phyloP scores from a whole-genome alignment of 2,329 filamentous ascomycete genomes.

The Penicillium sp. region DNA sequence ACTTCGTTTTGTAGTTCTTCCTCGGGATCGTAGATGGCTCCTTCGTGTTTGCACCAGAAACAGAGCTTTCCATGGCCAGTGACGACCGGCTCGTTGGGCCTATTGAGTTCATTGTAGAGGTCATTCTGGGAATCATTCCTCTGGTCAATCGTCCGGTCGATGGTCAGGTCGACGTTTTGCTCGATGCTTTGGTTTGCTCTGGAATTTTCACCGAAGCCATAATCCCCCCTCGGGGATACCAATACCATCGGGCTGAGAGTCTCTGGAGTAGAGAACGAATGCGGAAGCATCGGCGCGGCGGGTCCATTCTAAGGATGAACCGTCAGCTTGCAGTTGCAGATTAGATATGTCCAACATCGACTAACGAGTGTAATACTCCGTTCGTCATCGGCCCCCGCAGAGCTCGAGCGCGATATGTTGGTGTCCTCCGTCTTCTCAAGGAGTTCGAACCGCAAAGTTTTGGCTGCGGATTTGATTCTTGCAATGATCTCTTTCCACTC shows the following conservation, averaged over 20 bases:
- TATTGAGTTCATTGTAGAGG: not conserved
- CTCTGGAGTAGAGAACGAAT: not conserved
- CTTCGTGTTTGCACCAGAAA: not conserved
- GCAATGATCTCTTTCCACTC: constrained; percentile 14
- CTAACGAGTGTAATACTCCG: not conserved
- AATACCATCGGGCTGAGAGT: not conserved
- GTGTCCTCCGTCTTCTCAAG: not conserved
- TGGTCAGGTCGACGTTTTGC: not conserved
- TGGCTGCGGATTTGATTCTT: constrained; percentile 14
- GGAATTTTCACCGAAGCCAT: not conserved
- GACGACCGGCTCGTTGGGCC: not conserved
- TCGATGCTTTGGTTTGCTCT: not conserved
- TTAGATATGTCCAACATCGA: not conserved
- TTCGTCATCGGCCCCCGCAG: not conserved
- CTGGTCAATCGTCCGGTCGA: not conserved
- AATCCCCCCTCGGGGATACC: not conserved
- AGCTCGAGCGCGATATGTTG: not conserved
- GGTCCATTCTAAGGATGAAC: not conserved
- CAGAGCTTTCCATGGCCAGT: not conserved
- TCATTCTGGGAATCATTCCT: not conserved
- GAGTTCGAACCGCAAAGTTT: constrained; percentile 1
- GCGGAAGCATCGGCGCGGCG: not conserved
- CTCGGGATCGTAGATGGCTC: not conserved
- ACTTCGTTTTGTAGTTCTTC: not conserved
- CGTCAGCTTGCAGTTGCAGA: not conserved